Evolutionary conservation across 2,329 filamentous ascomycete genomes (phyloP), one percentile per base, ranked within the genome.

Genomic region (Aspergillus udagawae): DNA sequence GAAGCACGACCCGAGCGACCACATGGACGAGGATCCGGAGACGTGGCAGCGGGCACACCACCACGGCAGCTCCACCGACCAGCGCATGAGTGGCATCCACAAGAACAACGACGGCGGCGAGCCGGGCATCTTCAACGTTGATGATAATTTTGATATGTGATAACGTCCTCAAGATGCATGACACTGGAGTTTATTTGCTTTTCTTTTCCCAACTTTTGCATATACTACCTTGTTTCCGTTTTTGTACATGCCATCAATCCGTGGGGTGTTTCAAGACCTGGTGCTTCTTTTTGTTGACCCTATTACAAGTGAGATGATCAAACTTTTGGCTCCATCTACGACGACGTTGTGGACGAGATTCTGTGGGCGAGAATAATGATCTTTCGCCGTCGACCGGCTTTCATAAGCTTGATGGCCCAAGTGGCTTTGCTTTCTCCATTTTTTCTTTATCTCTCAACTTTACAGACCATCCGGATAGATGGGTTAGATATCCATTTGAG

Each of bases 141-240:
- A 75, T 60, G 73, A 75, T 59, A 72, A 76, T 62, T 76, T 77
- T 70, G 74, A 76, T 65, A 76, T 77, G 71, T 77, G 73, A 76
- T 70, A 64, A 72, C 67, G 68, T 67, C 56, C 32, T 63, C 60
- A 63, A 9, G 56, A 58, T 72, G 70, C 70, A 73, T 73, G 70
- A 69, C 68, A 62, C 65, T 69, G 70, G 71, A 72, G 70, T 74
- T 70, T 65, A 17, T 38, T 17, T 38, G 17, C 7, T 35, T 35
- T 14, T 38, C 10, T 35, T 35, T 35, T 29, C 28, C 32, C 69
- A 68, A 67, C 69, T 68, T 64, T 58, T 68, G 67, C 65, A 70
- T 69, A 65, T 64, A 67, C 57, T 49, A 49, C 56, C 53, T 62
- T 59, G 58, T 64, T 59, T 53, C 61, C 59, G 32, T 55, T 58